phyloP scores from a whole-genome alignment of 129 eudicot genomes.

The Flaveria brownii region DNA sequence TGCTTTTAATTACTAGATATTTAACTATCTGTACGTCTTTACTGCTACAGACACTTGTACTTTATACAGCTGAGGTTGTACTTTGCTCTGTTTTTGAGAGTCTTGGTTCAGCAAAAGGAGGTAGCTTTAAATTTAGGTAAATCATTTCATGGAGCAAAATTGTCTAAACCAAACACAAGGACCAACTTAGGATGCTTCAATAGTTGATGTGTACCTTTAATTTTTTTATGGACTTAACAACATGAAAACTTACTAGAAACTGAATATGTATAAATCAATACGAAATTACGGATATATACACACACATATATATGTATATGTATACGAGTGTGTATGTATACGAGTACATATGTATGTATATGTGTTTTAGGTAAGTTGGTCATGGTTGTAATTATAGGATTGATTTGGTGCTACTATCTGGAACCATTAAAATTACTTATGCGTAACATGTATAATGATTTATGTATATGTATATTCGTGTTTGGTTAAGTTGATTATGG shows the following conservation, averaged over 20 bases:
- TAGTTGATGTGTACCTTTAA: background rate
- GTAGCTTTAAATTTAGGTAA: slow-evolving; percentile 28
- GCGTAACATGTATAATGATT: too few species aligned
- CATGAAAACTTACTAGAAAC: background rate
- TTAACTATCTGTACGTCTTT: background rate
- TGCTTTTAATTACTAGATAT: slow-evolving; percentile 24
- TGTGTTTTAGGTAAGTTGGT: too few species aligned
- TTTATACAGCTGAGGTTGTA: slow-evolving; percentile 16
- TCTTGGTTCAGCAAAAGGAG: slow-evolving; percentile 20
- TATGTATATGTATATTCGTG: too few species aligned
- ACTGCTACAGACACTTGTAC: slow-evolving; percentile 32
- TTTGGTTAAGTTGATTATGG: too few species aligned
- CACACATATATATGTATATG: too few species aligned
- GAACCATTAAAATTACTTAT: too few species aligned
- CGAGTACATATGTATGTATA: too few species aligned
- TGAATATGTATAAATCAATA: background rate
- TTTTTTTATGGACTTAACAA: background rate
- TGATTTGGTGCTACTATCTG: too few species aligned
- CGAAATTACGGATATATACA: too few species aligned
- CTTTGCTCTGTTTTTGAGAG: slow-evolving; percentile 9
- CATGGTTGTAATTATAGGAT: too few species aligned
- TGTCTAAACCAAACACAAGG: background rate
- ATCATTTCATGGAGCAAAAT: slow-evolving; percentile 10
- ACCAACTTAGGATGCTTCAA: slow-evolving; percentile 4
- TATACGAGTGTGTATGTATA: too few species aligned